Base-by-base conservation (phyloP, 805 yeast genomes). In the Kluyveromyces nonfermentans region DNA sequence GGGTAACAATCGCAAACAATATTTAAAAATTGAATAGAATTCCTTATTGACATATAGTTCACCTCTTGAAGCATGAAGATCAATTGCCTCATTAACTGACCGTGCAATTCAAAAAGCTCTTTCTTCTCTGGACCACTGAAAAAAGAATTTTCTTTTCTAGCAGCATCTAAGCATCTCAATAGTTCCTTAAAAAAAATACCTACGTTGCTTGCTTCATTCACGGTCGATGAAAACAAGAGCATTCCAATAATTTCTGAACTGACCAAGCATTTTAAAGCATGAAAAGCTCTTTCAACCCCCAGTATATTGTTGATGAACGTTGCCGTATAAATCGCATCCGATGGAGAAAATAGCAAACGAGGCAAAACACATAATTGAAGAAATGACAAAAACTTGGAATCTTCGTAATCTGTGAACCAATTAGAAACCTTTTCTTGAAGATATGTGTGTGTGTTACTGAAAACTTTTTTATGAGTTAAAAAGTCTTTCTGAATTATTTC, bases 41-140 rank as follows among this genome's bases (percentile, higher is more conserved):
- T 89, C 44, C 88, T 75, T 42, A 93, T 73, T 2, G 84, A 79
- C 77, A 85, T 82, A 59, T 87, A 89, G 44, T 82, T 82, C 3
- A 65, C 48, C 30, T 51, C 63, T 47, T 40, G 48, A 25, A 55
- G 50, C 42, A 47, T 44, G 33, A 47, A 50, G 18, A 46, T 52
- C 9, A 47, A 46, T 44, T 60, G 56, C 6, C 62, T 59, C 12
- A 78, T 61, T 7, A 85, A 57, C 1, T 57, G 53, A 2, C 62
- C 50, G 55, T 86, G 87, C 75, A 83, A 83, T 7, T 70, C 47
- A 43, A 50, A 81, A 2, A 82, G 50, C 2, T 63, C 49, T 8
- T 57, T 61, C 20, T 73, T 64, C 53, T 67, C 70, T 2, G 41
- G 50, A n/a, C 44, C 48, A 2, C 50, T 40, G 7, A 15, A 19